These are phyloP conservation scores for Apiospora saccharicola DNA, from an alignment of 2,329 filamentous ascomycete species.

Conservation along the genomic window DNA sequence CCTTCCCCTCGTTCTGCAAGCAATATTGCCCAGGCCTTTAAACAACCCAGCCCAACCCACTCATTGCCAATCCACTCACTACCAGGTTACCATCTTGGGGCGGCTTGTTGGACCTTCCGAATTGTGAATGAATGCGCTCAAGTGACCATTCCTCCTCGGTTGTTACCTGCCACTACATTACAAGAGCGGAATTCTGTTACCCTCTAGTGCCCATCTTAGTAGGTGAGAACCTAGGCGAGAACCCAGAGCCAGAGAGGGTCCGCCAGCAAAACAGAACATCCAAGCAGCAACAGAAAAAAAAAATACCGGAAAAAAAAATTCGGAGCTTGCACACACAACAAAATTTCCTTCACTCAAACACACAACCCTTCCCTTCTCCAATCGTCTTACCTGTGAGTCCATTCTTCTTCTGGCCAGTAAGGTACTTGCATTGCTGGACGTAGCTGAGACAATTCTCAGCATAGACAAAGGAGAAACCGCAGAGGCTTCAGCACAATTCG, in stretches of 20 bases:
- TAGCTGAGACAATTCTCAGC: constrained; percentile 25
- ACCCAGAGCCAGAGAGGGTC: constrained; percentile 10
- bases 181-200: constrained; percentile 19
- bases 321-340: constrained; percentile 27
- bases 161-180: constrained; percentile 12
- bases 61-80: constrained; percentile 18
- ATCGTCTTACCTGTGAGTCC: constrained; percentile 27
- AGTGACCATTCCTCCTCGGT: constrained; percentile 16
- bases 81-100: constrained; percentile 21
- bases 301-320: constrained; percentile 24
- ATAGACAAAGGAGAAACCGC: constrained; percentile 17
- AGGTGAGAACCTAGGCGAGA: not conserved
- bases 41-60: constrained; percentile 18
- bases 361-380: constrained; percentile 26
- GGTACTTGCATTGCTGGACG: constrained; percentile 24
- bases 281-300: constrained; percentile 18
- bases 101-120: constrained; percentile 22
- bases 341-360: constrained; percentile 26
- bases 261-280: constrained; percentile 17
- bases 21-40: constrained; percentile 5
- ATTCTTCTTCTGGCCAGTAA: constrained; percentile 23
- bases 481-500: constrained; percentile 21
- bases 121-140: constrained; percentile 17
- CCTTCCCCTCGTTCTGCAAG: constrained; percentile 1
- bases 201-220: constrained; percentile 19